Conservation (phyloP, 768 basidiomycete genomes). For the Obba rivulosa region DNA sequence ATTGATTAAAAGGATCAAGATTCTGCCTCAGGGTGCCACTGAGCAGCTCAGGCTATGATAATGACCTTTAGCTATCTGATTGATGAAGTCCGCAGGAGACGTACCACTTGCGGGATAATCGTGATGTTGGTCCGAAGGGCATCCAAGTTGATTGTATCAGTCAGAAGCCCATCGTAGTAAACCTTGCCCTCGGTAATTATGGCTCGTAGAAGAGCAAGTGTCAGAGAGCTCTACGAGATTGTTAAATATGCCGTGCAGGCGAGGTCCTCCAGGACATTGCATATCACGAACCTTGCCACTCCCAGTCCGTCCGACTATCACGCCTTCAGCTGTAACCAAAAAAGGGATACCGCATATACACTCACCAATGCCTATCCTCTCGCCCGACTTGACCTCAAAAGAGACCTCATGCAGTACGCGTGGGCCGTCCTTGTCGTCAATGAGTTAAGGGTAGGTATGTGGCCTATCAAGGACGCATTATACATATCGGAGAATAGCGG, state of each 20-base stretch:
- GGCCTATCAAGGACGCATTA: background rate
- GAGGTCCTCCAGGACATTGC: slow-evolving; percentile 6
- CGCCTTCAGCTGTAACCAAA: background rate
- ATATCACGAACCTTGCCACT: slow-evolving; percentile 39
- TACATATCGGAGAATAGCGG: slow-evolving; percentile 33
- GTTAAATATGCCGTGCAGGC: background rate
- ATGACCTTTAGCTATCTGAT: background rate
- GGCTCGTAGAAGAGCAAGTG: slow-evolving; percentile 48
- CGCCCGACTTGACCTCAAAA: slow-evolving; percentile 49
- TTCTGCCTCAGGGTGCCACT: slow-evolving; percentile 54
- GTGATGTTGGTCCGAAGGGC: slow-evolving; percentile 49
- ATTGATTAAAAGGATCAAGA: slow-evolving; percentile 52
- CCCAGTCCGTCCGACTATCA: slow-evolving; percentile 53
- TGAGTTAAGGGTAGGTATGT: background rate
- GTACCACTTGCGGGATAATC: slow-evolving; percentile 53
- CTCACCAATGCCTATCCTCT: slow-evolving; percentile 52
- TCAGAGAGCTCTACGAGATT: slow-evolving; percentile 37
- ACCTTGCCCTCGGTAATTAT: slow-evolving; percentile 51
- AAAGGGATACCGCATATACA: background rate
- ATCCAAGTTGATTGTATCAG: slow-evolving; percentile 44
- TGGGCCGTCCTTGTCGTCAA: slow-evolving; percentile 39
- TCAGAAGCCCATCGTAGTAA: slow-evolving; percentile 44
- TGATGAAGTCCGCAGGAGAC: slow-evolving; percentile 10
- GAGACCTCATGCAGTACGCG: slow-evolving; percentile 47
- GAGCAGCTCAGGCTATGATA: slow-evolving; percentile 40